phyloP scores from a whole-genome alignment of 2,329 filamentous ascomycete species.

The Trichoderma guizhouense region DNA sequence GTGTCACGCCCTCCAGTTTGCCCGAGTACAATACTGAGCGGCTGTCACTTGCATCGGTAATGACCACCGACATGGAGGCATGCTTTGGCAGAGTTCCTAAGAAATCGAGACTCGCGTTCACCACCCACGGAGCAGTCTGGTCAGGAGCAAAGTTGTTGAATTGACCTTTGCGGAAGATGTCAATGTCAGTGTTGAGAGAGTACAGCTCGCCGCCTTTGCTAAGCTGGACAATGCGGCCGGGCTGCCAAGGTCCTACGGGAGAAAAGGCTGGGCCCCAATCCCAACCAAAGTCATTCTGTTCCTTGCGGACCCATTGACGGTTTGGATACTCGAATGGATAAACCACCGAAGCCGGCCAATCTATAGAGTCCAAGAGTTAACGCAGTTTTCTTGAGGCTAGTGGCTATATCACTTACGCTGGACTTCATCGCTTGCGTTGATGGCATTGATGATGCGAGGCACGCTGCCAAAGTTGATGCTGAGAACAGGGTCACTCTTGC shows the following conservation, averaged over 20 bases:
- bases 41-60: conserved; percentile 42
- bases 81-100: conserved; percentile 45
- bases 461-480: conserved; percentile 26
- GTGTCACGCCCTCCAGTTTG: conserved; percentile 37
- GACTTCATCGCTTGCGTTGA: conserved; percentile 5
- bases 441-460: conserved; percentile 21
- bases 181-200: conserved; percentile 44
- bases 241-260: conserved; percentile 62
- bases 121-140: conserved; percentile 54
- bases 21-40: conserved; percentile 29
- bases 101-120: conserved; percentile 59
- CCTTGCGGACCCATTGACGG: conserved; percentile 47
- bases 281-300: conserved; percentile 64
- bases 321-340: conserved; percentile 23
- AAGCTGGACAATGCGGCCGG: conserved; percentile 55
- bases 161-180: conserved; percentile 57
- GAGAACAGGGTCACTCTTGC: conserved; percentile 13
- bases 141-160: conserved; percentile 56
- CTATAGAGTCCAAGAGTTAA: background rate
- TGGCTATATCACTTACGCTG: background rate
- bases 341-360: conserved; percentile 14
- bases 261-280: conserved; percentile 60
- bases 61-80: conserved; percentile 43
- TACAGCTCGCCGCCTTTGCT: conserved; percentile 29
- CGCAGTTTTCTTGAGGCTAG: fast-evolving